Evolutionary conservation across 768 basidiomycete species (phyloP).

Genomic region (Inosperma sp.): DNA sequence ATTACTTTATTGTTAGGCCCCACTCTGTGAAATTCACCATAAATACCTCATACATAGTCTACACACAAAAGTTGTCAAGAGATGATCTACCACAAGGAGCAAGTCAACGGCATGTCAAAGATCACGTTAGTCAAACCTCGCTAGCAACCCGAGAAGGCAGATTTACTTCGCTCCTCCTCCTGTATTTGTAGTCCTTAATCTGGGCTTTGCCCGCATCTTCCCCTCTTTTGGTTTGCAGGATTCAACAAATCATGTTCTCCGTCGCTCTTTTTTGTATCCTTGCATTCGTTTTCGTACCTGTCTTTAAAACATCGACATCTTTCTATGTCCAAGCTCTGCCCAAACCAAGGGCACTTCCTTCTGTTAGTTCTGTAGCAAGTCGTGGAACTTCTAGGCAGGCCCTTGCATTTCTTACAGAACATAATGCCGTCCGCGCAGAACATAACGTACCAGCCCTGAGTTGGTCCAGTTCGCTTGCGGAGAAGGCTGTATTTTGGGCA

Average conservation of each 20-base stretch:
- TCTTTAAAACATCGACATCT: not conserved
- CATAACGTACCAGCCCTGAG: slow-evolving; percentile 41
- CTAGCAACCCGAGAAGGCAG: not conserved
- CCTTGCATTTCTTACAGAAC: slow-evolving; percentile 37
- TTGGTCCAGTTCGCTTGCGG: slow-evolving; percentile 48
- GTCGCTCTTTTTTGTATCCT: slow-evolving; percentile 26
- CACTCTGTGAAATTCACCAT: no score
- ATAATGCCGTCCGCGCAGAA: slow-evolving; percentile 44
- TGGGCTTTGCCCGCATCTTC: slow-evolving; percentile 32
- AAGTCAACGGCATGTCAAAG: no score
- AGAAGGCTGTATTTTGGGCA: slow-evolving; percentile 48
- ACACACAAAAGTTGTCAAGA: no score
- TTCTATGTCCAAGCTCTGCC: slow-evolving; percentile 13
- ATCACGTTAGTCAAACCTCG: no score
- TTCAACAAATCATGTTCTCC: slow-evolving; percentile 24
- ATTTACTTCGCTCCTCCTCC: slow-evolving; percentile 12
- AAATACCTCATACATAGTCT: no score
- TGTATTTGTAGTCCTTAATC: slow-evolving; percentile 23
- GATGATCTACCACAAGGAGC: no score
- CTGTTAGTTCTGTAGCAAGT: slow-evolving; percentile 16
- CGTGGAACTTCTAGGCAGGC: slow-evolving; percentile 25
- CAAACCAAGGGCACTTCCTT: slow-evolving; percentile 15
- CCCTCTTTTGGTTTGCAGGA: slow-evolving; percentile 27
- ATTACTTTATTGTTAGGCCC: no score
- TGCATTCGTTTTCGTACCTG: slow-evolving; percentile 17